A percentile compares a stretch with the other conserved stretches of the same genome.
These are phyloP conservation scores for Dactylonectria macrodidyma DNA, from an alignment of 2,329 filamentous ascomycete species.

Conservation along the genomic window DNA sequence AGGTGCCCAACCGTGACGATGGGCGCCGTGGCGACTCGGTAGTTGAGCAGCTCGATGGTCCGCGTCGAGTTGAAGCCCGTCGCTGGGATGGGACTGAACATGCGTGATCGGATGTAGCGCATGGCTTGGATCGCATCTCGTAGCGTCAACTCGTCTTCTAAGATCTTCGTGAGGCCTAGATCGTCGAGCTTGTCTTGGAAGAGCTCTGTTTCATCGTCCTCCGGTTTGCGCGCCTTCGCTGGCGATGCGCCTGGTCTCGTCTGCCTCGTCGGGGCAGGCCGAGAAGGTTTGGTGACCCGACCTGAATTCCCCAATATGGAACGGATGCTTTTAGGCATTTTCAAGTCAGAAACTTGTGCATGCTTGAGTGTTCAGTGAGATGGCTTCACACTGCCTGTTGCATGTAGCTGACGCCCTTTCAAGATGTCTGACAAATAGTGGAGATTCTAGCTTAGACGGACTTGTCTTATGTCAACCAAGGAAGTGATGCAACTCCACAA, in stretches of 20 bases:
- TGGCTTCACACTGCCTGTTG: not conserved
- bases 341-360: slow-evolving; percentile 9
- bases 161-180: slow-evolving; percentile 67
- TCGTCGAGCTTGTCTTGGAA: slow-evolving; percentile 71
- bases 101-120: slow-evolving; percentile 70
- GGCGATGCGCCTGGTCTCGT: slow-evolving; percentile 42
- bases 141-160: slow-evolving; percentile 70
- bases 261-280: slow-evolving; percentile 33
- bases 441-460: slow-evolving; percentile 10
- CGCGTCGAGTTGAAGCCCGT: slow-evolving; percentile 76
- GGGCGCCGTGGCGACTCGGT: slow-evolving; percentile 71
- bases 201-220: slow-evolving; percentile 46
- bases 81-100: slow-evolving; percentile 76
- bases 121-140: slow-evolving; percentile 77
- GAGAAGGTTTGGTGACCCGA: slow-evolving; percentile 53
- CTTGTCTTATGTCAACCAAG: not conserved
- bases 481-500: not conserved
- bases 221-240: slow-evolving; percentile 44
- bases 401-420: slow-evolving; percentile 24
- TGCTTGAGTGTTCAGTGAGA: not conserved
- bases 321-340: slow-evolving; percentile 53
- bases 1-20: slow-evolving; percentile 78
- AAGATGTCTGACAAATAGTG: slow-evolving; percentile 34
- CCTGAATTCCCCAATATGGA: slow-evolving; percentile 57
- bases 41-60: slow-evolving; percentile 75